phyloP scores from a whole-genome alignment of 2,329 filamentous ascomycete species.

The Periconia digitata region DNA sequence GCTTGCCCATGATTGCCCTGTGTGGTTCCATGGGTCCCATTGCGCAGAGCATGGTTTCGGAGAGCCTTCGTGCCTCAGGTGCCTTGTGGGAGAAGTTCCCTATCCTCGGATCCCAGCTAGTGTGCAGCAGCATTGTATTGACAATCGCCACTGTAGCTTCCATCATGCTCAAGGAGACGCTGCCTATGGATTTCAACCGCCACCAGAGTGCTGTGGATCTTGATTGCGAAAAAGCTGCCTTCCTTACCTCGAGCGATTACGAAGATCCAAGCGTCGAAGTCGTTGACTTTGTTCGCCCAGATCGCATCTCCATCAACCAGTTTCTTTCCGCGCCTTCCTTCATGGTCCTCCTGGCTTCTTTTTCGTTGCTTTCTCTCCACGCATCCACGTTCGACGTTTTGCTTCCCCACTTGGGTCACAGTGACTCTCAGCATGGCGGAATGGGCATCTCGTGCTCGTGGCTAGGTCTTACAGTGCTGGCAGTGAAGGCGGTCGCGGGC shows the following conservation, averaged over 20 bases:
- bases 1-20: conserved; percentile 48
- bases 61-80: conserved; percentile 45
- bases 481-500: conserved; percentile 46
- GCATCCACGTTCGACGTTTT: conserved; percentile 55
- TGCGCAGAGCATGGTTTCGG: conserved; percentile 46
- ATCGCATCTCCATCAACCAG: conserved; percentile 48
- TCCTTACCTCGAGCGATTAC: conserved; percentile 43
- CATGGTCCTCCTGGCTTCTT: conserved; percentile 50
- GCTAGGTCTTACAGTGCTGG: conserved; percentile 46
- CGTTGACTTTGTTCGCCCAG: conserved; percentile 40
- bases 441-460: conserved; percentile 51
- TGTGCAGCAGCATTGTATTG: conserved; percentile 46
- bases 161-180: conserved; percentile 45
- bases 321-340: conserved; percentile 51
- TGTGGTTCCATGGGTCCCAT: conserved; percentile 51
- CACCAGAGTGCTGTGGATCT: conserved; percentile 24
- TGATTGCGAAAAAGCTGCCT: conserved; percentile 51
- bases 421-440: conserved; percentile 46
- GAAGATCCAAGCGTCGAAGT: conserved; percentile 38
- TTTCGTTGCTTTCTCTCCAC: conserved; percentile 59
- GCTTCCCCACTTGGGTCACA: conserved; percentile 52
- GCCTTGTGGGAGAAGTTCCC: conserved; percentile 48
- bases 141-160: conserved; percentile 44
- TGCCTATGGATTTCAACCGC: conserved; percentile 28
- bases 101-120: conserved; percentile 48